phyloP scores from a whole-genome alignment of 768 basidiomycete species.

The Suillus plorans region DNA sequence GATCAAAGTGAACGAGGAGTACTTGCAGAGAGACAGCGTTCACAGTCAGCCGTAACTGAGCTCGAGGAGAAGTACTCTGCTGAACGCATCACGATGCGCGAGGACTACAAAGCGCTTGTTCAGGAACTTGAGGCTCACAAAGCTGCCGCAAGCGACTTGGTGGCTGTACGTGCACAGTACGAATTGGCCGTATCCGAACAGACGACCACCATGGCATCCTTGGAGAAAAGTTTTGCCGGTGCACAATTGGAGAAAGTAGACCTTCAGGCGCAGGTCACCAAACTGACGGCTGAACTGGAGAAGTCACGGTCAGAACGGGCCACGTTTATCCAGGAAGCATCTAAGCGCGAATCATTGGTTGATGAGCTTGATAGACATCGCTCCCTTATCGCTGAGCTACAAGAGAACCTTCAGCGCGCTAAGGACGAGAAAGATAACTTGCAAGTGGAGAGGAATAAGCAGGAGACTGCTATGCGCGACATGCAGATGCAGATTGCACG shows the following conservation, averaged over 20 bases:
- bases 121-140: slow-evolving; percentile 55
- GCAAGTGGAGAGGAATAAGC: slow-evolving; percentile 67
- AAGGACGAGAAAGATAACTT: slow-evolving; percentile 82
- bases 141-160: slow-evolving; percentile 42
- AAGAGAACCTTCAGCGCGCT: slow-evolving; percentile 72
- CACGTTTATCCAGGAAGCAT: slow-evolving; percentile 66
- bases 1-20: slow-evolving; percentile 18
- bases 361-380: slow-evolving; percentile 79
- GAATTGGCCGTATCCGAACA: slow-evolving; percentile 55
- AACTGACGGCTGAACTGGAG: slow-evolving; percentile 59
- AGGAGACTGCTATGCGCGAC: slow-evolving; percentile 72
- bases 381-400: slow-evolving; percentile 71
- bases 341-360: slow-evolving; percentile 71
- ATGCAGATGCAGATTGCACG: slow-evolving; percentile 72
- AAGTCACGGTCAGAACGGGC: slow-evolving; percentile 58
- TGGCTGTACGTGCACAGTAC: slow-evolving; percentile 38
- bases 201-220: slow-evolving; percentile 38
- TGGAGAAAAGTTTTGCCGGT: slow-evolving; percentile 51
- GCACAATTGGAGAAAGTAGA: slow-evolving; percentile 41
- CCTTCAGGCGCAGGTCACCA: slow-evolving; percentile 42
- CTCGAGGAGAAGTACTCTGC: slow-evolving; percentile 16
- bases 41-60: slow-evolving; percentile 18
- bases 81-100: slow-evolving; percentile 35
- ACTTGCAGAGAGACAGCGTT: slow-evolving; percentile 29
- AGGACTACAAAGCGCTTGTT: slow-evolving; percentile 48